These are phyloP conservation scores for Phialemonium atrogriseum DNA, from an alignment of 2,329 filamentous ascomycete genomes.

Conservation along the genomic window DNA sequence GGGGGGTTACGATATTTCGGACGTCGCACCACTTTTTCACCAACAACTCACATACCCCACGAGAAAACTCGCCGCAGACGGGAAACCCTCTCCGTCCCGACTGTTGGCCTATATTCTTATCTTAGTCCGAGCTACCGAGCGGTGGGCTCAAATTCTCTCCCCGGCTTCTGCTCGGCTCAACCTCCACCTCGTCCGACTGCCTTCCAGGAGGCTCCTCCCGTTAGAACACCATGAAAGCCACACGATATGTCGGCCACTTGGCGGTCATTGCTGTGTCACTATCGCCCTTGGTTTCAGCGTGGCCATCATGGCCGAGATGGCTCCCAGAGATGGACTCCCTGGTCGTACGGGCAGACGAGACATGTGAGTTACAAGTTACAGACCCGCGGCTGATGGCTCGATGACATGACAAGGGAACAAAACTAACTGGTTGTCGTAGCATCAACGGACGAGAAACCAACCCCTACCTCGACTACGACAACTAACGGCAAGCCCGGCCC, in stretches of 20 bases:
- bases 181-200: background rate
- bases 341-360: constrained; percentile 37
- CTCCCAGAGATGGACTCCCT: constrained; percentile 44
- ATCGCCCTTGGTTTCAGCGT: constrained; percentile 37
- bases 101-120: background rate
- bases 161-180: background rate
- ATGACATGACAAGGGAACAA: background rate
- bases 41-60: too few species aligned
- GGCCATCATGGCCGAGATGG: constrained; percentile 46
- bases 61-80: background rate
- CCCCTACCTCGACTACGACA: constrained; percentile 11
- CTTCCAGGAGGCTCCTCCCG: background rate
- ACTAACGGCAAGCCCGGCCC: constrained; percentile 10
- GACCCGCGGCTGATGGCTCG: background rate
- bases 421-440: constrained; percentile 4
- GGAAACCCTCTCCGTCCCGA: too few species aligned
- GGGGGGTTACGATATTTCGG: too few species aligned
- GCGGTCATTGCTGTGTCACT: constrained; percentile 45
- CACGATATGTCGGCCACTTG: constrained; percentile 34
- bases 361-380: constrained; percentile 1
- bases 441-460: constrained; percentile 8
- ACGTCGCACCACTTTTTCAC: too few species aligned
- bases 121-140: background rate
- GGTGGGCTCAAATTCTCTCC: background rate
- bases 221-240: constrained; percentile 37